Base-by-base conservation (phyloP, 352 stramenopile genomes). In the Saprolegnia diclina region DNA sequence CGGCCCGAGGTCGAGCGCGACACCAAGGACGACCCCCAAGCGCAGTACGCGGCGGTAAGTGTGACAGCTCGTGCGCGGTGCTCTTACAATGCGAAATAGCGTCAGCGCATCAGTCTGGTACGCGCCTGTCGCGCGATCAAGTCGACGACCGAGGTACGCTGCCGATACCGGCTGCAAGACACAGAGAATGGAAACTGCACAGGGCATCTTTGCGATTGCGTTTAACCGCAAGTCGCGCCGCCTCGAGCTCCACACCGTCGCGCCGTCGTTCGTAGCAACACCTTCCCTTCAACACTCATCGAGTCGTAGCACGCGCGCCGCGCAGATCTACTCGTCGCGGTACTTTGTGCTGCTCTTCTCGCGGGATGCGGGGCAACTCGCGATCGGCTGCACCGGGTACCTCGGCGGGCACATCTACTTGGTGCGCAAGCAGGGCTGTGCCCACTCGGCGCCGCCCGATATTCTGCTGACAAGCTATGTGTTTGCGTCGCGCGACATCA, bases 141-240 rank as follows among this genome's bases (percentile, higher is more conserved):
- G 29, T 24, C 40, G 6, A 21, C 19, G 13, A 38, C 38, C 11
- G 37, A 66, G 42, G 57, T 66, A 11, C 50, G 38, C 40, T 21
- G 18, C 0, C 22, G 13, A 21, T 5, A 21, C 55, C 55, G 14
- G 24, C 6, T 14, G 42, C 42, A 14, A n/a, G 13, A 48, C 42
- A 14, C 10, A 48, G 3, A n/a, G 3, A 37, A 7, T 50, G 56
- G 21, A n/a, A n/a, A n/a, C n/a, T 35, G 5, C 37, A 11, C 50
- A 66, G 57, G 21, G 50, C 29, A 40, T 66, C 16, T 66, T 54
- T 42, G 57, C 57, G 13, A 55, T 66, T 19, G 57, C 53, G 6
- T 66, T 66, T 42, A 55, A 66, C 42, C 14, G 9, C 5, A 6
- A 19, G 6, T 54, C 57, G 11, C 38, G 40, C 11, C 18, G 37